Evolutionary conservation across 2,329 filamentous ascomycete genomes (phyloP).

Genomic region (Chrysoporthe puriensis): DNA sequence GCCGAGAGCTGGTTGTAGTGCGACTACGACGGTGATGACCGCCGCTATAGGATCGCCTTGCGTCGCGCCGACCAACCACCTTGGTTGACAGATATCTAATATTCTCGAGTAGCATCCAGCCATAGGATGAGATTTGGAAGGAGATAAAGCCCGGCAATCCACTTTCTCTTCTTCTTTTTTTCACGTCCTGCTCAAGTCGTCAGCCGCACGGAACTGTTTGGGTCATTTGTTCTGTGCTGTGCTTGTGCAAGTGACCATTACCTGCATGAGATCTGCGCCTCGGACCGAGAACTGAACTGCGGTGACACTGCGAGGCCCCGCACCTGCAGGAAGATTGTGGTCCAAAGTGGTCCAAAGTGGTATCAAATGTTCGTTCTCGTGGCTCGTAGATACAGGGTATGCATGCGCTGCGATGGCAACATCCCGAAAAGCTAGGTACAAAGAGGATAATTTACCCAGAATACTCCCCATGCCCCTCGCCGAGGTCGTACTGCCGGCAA

Average conservation of each 20-base stretch:
- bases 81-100: background rate
- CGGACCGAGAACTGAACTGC: background rate
- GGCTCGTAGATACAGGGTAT: slow-evolving; percentile 27
- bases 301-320: background rate
- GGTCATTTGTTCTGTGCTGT: background rate
- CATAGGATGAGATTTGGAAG: background rate
- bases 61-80: background rate
- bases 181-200: background rate
- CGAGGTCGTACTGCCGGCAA: slow-evolving; percentile 21
- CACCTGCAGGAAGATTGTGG: background rate
- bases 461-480: slow-evolving; percentile 12
- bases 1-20: background rate
- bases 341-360: slow-evolving; percentile 10
- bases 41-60: slow-evolving; percentile 1
- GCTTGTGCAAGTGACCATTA: slow-evolving; percentile 3
- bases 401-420: slow-evolving; percentile 19
- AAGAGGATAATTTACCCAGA: slow-evolving; percentile 22
- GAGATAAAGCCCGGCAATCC: background rate
- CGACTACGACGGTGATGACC: background rate
- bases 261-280: background rate
- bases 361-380: slow-evolving; percentile 28
- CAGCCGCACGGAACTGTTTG: background rate
- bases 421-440: slow-evolving; percentile 23
- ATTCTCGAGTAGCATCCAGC: background rate
- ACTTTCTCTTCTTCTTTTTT: background rate